Evolutionary conservation across 1,284 basidiomycete genomes (phyloP), one percentile per base, ranked within the genome.

Genomic region (Limonomyces culmigenus): DNA sequence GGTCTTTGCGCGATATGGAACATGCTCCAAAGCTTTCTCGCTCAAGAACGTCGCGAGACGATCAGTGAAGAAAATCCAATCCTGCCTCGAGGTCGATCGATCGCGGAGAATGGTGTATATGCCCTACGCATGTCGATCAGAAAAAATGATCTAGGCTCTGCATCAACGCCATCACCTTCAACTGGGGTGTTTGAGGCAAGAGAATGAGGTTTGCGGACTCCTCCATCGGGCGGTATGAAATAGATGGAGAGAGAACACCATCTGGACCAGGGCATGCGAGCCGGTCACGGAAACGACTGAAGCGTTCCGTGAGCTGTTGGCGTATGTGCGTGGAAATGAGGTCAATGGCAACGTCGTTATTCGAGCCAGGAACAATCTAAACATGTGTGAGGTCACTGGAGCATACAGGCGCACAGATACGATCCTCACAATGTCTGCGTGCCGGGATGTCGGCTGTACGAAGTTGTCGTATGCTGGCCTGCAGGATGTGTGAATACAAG

Each of bases 291-390:
- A 93, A 78, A 33, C 68, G 64, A 19, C 74, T 68, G 2, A 77
- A 68, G 3, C 89, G 73, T 36, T 85, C 76, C 37, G 77, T 70
- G 17, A 97, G 67, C 53, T 96, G 80, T 32, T 78, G 70, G 35
- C 78, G 73, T 42, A 97, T 75, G 51, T 97, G 93, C 2, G 87
- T 89, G 16, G 83, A 77, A 38, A 98, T 89, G 15, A 98, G 65
- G 38, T 95, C 89, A 41, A 96, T 91, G 3, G 93, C 91, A n/a
- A 85, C 78, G 13, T 70, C 54, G 48, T 95, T 95, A 44, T 87
- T 74, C 5, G 70, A 70, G 2, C 89, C 89, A 0, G 89, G 89
- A 6, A 95, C 89, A 43, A 95, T 91, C 88, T 93, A 44, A 2
- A 39, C 16, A 19, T 33, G 32, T 12, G 19, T 19, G 14, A 32